phyloP scores from a whole-genome alignment of 768 basidiomycete species.

The Leccinum broughii region DNA sequence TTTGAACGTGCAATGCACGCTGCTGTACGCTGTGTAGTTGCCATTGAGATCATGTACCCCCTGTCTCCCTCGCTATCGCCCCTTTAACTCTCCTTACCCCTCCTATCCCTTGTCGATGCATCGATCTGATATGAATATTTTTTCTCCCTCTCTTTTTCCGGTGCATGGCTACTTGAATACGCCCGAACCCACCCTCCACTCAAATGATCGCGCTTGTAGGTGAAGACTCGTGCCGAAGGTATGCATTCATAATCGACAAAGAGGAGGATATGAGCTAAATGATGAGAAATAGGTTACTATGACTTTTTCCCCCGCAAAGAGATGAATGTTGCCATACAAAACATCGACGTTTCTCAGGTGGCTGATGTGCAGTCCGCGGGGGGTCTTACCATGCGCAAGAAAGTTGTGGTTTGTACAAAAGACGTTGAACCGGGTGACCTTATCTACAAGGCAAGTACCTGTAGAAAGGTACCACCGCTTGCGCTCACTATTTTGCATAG shows the following conservation, averaged over 20 bases:
- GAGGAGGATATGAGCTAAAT: conserved; percentile 18
- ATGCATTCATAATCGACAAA: conserved; percentile 39
- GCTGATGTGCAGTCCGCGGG: conserved; percentile 12
- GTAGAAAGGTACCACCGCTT: background rate
- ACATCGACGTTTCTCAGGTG: conserved; percentile 27
- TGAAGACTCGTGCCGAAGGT: conserved; percentile 73
- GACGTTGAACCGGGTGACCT: conserved; percentile 70
- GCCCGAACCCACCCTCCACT: conserved; percentile 14
- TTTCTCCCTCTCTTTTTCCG: conserved; percentile 30
- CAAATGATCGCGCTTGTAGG: conserved; percentile 42
- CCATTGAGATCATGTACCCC: conserved; percentile 27
- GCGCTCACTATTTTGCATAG: conserved; percentile 38
- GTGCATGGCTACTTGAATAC: conserved; percentile 15
- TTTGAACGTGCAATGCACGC: conserved; percentile 30
- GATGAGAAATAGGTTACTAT: conserved; percentile 62
- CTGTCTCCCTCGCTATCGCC: conserved; percentile 12
- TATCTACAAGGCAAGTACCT: conserved; percentile 64
- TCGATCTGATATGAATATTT: conserved; percentile 63
- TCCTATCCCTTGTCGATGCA: conserved; percentile 24
- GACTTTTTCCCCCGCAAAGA: conserved; percentile 72
- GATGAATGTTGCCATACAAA: conserved; percentile 65
- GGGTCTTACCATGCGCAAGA: conserved; percentile 38
- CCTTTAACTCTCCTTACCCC: conserved; percentile 22
- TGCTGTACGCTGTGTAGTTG: conserved; percentile 35
- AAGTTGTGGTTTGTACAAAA: conserved; percentile 61